Percentiles rank a stretch among this genome's conserved stretches.
Evolutionary conservation across 768 basidiomycete genomes (phyloP).

Genomic region (Suillus decipiens): DNA sequence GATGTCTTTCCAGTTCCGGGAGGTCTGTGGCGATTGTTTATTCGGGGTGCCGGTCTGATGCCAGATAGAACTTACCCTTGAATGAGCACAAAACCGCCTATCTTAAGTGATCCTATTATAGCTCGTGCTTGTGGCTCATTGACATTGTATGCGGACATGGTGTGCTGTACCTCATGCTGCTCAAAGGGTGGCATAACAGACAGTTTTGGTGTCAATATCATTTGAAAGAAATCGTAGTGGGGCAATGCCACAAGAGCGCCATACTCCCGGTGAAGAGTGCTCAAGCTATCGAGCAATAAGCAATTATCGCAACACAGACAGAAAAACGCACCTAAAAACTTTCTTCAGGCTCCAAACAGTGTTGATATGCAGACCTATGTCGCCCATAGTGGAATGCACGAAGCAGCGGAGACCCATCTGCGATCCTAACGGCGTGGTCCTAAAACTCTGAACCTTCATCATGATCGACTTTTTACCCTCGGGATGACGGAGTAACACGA

Average conservation of each 20-base stretch:
- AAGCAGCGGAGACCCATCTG: conserved; percentile 64
- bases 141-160: conserved; percentile 71
- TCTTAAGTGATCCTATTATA: conserved; percentile 71
- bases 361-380: conserved; percentile 64
- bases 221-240: conserved; percentile 76
- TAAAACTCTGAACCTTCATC: conserved; percentile 67
- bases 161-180: conserved; percentile 51
- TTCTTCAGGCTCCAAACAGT: conserved; percentile 77
- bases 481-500: conserved; percentile 74
- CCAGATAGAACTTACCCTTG: conserved; percentile 72
- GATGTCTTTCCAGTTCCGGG: conserved; percentile 99
- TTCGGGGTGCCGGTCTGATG: conserved; percentile 3
- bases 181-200: conserved; percentile 48
- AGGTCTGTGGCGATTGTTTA: conserved; percentile 53
- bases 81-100: conserved; percentile 83
- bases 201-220: conserved; percentile 70
- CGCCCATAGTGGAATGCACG: conserved; percentile 38
- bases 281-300: conserved; percentile 55
- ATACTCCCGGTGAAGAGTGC: conserved; percentile 91
- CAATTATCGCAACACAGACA: not conserved
- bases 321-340: conserved; percentile 65
- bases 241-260: conserved; percentile 80
- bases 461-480: conserved; percentile 57
- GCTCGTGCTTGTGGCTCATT: conserved; percentile 96
- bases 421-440: conserved; percentile 43